These are phyloP conservation scores for Agaricus blazei DNA, from an alignment of 768 basidiomycete genomes.

Conservation along the genomic window DNA sequence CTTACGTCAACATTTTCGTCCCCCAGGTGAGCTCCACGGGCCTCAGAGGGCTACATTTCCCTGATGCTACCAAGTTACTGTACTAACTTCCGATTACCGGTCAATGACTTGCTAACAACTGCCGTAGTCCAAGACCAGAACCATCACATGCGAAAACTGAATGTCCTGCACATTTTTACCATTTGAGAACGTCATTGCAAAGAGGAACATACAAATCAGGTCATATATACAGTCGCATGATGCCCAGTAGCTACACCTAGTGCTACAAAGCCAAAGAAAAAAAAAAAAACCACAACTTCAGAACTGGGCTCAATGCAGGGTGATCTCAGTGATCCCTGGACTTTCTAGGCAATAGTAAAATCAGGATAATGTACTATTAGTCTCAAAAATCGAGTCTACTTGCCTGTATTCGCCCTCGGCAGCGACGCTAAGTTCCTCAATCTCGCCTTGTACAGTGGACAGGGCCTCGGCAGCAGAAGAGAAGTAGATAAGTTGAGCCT, in stretches of 20 bases:
- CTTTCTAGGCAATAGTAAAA: constrained; percentile 46
- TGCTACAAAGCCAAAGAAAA: background rate
- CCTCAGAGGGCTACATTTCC: too few species aligned
- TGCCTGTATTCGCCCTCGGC: constrained; percentile 95
- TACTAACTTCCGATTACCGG: too few species aligned
- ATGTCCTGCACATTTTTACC: too few species aligned
- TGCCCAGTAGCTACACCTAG: background rate
- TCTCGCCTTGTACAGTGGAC: constrained; percentile 80
- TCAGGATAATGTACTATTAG: background rate
- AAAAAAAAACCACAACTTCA: background rate
- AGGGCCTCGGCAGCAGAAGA: constrained; percentile 76
- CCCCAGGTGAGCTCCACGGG: too few species aligned
- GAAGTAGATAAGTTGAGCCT: constrained; percentile 83
- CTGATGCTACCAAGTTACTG: too few species aligned
- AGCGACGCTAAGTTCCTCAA: constrained; percentile 88
- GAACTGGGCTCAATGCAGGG: constrained; percentile 25
- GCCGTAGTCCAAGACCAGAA: too few species aligned
- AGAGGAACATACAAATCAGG: too few species aligned
- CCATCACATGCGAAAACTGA: too few species aligned
- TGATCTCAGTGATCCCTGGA: constrained; percentile 81
- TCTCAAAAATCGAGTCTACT: background rate
- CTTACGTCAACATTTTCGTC: too few species aligned
- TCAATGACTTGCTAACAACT: too few species aligned
- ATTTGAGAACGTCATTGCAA: too few species aligned
- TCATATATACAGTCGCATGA: too few species aligned